These are phyloP conservation scores for Ensete ventricosum DNA, from an alignment of 176 grass and related monocot genomes.

Conservation along the genomic window DNA sequence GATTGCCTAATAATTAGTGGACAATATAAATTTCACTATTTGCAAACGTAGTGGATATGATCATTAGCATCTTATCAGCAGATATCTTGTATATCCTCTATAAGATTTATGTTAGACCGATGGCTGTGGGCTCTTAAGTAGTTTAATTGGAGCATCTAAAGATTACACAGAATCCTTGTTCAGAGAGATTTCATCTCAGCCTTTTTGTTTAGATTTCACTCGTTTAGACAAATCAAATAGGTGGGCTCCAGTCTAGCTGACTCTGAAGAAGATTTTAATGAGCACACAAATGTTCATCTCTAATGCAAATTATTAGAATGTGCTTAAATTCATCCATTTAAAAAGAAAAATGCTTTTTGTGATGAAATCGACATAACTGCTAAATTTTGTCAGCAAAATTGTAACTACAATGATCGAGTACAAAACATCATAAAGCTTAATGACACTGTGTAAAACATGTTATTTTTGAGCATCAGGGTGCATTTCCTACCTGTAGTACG, in stretches of 20 bases:
- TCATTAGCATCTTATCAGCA: neutral
- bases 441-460: neutral
- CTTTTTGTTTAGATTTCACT: neutral
- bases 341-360: neutral
- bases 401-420: neutral
- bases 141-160: neutral
- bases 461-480: constrained; percentile 8
- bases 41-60: neutral
- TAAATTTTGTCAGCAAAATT: too few relatives aligned
- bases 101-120: neutral
- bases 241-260: neutral
- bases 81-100: too few relatives aligned
- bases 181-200: too few relatives aligned
- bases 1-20: neutral
- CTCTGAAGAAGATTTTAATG: too few relatives aligned
- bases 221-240: neutral
- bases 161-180: neutral
- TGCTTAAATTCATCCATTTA: neutral
- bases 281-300: too few relatives aligned
- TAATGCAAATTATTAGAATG: too few relatives aligned
- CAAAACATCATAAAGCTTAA: neutral
- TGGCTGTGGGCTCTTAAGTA: neutral
- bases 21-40: neutral
- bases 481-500: constrained; percentile 46
- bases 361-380: too few relatives aligned